Evolutionary conservation across 1,139 yeast species (phyloP).

Genomic region (Taphrina populina): DNA sequence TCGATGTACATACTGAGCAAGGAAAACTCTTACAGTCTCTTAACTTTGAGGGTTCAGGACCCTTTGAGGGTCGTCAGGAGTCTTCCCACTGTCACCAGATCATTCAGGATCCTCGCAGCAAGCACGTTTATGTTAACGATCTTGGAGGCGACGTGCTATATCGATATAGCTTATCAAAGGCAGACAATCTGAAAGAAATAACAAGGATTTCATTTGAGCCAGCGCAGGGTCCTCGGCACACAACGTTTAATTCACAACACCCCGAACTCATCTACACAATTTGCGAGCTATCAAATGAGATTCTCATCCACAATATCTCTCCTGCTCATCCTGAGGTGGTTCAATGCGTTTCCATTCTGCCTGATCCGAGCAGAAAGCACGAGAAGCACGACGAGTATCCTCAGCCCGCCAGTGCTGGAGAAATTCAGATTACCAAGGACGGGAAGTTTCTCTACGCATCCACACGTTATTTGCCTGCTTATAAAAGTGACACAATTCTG

Average conservation of each 20-base stretch:
- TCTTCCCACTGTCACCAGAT: conserved; percentile 31
- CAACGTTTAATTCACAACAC: conserved; percentile 20
- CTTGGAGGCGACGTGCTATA: conserved; percentile 23
- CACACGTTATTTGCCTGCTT: conserved; percentile 19
- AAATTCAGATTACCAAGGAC: conserved; percentile 14
- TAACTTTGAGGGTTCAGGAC: conserved; percentile 7
- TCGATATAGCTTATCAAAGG: background rate
- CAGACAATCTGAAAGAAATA: conserved; percentile 2
- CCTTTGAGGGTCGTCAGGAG: conserved; percentile 29
- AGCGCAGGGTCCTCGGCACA: conserved; percentile 29
- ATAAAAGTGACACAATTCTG: conserved; percentile 17
- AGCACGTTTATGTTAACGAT: conserved; percentile 23
- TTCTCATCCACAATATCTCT: conserved; percentile 8
- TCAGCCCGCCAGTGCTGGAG: conserved; percentile 28
- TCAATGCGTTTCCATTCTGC: conserved; percentile 13
- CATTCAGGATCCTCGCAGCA: conserved; percentile 6
- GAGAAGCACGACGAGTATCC: conserved; percentile 4
- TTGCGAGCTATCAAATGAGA: conserved; percentile 29
- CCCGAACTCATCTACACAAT: conserved; percentile 18
- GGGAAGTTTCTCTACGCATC: conserved; percentile 18
- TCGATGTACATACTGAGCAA: conserved; percentile 6
- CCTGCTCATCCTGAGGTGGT: background rate
- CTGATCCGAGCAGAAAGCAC: background rate
- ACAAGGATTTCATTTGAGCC: conserved; percentile 7
- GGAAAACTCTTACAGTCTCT: conserved; percentile 1